Evolutionary conservation across 2,329 filamentous ascomycete species (phyloP).

Genomic region (Monosporascus sp.): DNA sequence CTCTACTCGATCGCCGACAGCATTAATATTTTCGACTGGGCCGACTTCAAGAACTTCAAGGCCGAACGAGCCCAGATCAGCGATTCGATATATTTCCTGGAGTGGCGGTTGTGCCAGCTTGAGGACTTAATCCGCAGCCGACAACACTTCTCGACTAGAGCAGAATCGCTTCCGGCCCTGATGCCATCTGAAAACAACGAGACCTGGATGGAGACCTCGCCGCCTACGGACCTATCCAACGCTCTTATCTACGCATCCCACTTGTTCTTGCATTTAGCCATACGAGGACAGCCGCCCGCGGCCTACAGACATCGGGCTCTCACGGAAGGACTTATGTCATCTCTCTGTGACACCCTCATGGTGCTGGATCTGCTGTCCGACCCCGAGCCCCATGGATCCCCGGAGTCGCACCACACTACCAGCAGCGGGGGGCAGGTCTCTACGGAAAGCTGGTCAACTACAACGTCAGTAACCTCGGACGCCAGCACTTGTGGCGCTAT

Average conservation of each 20-base stretch:
- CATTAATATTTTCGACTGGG: conserved; percentile 27
- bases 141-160: conserved; percentile 6
- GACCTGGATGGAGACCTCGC: conserved; percentile 2
- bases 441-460: conserved; percentile 5
- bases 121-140: conserved; percentile 18
- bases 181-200: conserved; percentile 7
- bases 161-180: conserved; percentile 10
- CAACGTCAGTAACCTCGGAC: conserved; percentile 4
- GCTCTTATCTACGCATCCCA: conserved; percentile 25
- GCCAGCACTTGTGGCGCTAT: neutral
- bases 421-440: conserved; percentile 9
- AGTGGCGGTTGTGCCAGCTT: conserved; percentile 26
- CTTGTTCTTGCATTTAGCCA: conserved; percentile 26
- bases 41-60: conserved; percentile 22
- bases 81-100: conserved; percentile 27
- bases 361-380: conserved; percentile 20
- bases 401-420: conserved; percentile 10
- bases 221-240: conserved; percentile 23
- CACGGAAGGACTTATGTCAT: conserved; percentile 21
- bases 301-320: conserved; percentile 25
- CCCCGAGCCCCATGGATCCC: conserved; percentile 11
- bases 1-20: conserved; percentile 24
- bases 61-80: conserved; percentile 24
- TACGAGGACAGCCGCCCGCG: conserved; percentile 26
- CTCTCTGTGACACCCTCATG: conserved; percentile 20